Evolutionary conservation across 805 yeast species (phyloP), one percentile per base, ranked within the genome.

Genomic region (Tetrapisispora iriomotensis): DNA sequence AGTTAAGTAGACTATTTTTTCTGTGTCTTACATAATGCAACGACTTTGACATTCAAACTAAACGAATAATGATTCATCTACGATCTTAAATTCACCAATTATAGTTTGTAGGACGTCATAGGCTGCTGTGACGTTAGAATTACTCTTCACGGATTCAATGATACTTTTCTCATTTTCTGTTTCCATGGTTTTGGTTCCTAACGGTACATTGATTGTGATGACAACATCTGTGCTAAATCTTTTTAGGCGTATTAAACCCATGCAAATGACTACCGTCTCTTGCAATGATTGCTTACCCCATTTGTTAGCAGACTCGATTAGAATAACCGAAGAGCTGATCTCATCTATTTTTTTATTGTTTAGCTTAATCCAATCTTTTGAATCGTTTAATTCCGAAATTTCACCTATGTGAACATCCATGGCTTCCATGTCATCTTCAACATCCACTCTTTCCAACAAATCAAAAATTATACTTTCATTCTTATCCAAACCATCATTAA

Each of bases 381-480:
- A 58, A 4, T 65, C 70, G 44, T 72, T 72, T 36, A 72, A 48
- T 3, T 57, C 61, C 3, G 71, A 57, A 17, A 81, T 62, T 47
- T 81, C 92, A 10, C 64, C 61, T 26, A 79, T 48, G 57, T 82
- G 90, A 27, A 61, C 65, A 6, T 61, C 50, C 18, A 79, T 51
- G 0, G 81, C 79, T 6, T 60, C 53, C 0, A 42, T 43, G 14
- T 66, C 68, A 17, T 62, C 64, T 0, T 45, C 50, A 1, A 59
- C 64, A 1, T 61, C 65, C 0, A 75, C 74, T 20, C 61, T 49
- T 47, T 82, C 84, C 45, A 82, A 57, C 13, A 82, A 56, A 45
- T 82, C 92, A 15, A 82, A 53, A n/a, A 82, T 76, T 8, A 81
- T 54, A 14, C 82, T 72, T 46, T 71, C 76, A 38, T 77, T 74